Base-by-base conservation (phyloP, 768 basidiomycete species). In the Rhodotorula kratochvilovae region DNA sequence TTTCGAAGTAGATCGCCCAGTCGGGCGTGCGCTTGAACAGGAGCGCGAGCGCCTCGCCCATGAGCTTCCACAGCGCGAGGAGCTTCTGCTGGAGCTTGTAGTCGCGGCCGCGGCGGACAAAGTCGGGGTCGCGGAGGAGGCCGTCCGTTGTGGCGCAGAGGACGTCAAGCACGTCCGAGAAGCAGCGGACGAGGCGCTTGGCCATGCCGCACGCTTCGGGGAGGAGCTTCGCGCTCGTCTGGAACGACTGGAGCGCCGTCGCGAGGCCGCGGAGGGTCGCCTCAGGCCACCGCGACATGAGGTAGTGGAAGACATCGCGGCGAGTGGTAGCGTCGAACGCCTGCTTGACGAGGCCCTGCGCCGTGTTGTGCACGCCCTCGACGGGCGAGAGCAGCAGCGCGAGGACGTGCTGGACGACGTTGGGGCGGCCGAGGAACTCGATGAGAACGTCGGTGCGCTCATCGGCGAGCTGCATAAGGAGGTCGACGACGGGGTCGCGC, bases 301-400 rank as follows among this genome's bases (percentile, higher is more conserved):
- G 81, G 23, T 86, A 87, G 15, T 90, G 87, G 78, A 96, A 89
- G 78, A 91, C 94, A 73, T 96, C 94, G 50, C 86, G 84, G 55
- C 96, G 89, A 36, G 86, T 87, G 77, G 94, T 91, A n/a, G 88
- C 90, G 74, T 95, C 90, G 76, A 90, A 94, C 0, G 92, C 89
- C 64, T 91, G 85, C 19, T 89, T 89, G 36, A 91, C 85, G n/a
- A 98, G 79, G 29, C 85, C 85, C 79, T 92, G 90, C 2, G 88
- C 90, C 19, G 89, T 87, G 55, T 84, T 82, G 75, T 90, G 90
- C 25, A 94, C 81, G 23, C 86, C 85, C 29, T 88, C 87, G 42
- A 88, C 83, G 0, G 95, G 93, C 29, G 92, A 97, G 43, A 98
- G 82, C 79, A 95, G 85, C 46, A 95, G 84, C 46, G 84, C 79